Evolutionary conservation across 306 rosid genomes (phyloP).

Genomic region (Vigna mungo): DNA sequence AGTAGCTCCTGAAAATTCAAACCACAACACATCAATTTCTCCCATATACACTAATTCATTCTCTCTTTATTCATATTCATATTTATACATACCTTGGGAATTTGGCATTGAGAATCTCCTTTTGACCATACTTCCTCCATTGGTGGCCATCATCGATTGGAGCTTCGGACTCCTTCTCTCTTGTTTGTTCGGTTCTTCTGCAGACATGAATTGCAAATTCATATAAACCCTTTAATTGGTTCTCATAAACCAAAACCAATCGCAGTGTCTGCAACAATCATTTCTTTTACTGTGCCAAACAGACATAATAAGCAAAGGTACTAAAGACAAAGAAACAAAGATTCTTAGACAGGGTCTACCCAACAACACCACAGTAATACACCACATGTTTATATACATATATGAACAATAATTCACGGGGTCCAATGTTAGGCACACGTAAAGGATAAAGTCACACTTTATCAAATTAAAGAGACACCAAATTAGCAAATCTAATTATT

Average conservation of each 20-base stretch:
- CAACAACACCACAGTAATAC: slow-evolving; percentile 23
- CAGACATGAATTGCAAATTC: slow-evolving; percentile 25
- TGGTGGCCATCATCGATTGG: slow-evolving; percentile 64
- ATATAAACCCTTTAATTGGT: slow-evolving; percentile 21
- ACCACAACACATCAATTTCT: not conserved
- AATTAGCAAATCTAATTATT: not conserved
- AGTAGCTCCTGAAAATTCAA: slow-evolving; percentile 62
- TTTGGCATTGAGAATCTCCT: slow-evolving; percentile 50
- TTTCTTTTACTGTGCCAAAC: not conserved
- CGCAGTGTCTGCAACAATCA: slow-evolving; percentile 6
- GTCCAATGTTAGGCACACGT: slow-evolving; percentile 34
- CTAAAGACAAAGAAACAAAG: not conserved
- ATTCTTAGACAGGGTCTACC: not conserved
- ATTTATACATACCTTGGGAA: too few relatives aligned
- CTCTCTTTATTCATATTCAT: too few relatives aligned
- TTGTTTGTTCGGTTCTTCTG: slow-evolving; percentile 57
- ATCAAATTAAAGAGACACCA: slow-evolving; percentile 4
- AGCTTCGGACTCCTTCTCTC: slow-evolving; percentile 50
- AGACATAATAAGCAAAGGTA: not conserved
- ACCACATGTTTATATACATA: slow-evolving; percentile 4
- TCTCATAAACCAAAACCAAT: not conserved
- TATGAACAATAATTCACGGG: slow-evolving; percentile 47
- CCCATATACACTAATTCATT: too few relatives aligned
- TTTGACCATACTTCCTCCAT: slow-evolving; percentile 90
- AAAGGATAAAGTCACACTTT: not conserved